Base-by-base conservation (phyloP, 1,139 yeast species). In the Geotrichum armillariae region DNA sequence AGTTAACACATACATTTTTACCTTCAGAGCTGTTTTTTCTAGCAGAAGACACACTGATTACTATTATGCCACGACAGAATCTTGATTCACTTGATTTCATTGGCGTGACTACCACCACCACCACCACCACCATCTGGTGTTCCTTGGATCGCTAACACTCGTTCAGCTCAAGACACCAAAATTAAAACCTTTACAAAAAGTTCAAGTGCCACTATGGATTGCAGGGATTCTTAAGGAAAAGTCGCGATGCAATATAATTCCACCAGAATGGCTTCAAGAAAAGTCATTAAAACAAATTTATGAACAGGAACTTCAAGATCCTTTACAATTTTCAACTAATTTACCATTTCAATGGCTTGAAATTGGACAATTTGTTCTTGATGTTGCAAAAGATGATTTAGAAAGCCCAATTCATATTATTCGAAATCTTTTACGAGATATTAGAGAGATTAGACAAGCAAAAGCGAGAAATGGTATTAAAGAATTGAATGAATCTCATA, bases 291-390 rank as follows among this genome's bases (percentile, higher is more conserved):
- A 78, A 53, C 74, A 73, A 4, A 75, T 77, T 47, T 81, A 86
- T 59, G 90, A 85, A 11, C 83, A 79, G 53, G 99, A 93, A 61
- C 70, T 80, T 41, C 70, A 73, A 5, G 66, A 76, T 49, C 77
- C 81, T 1, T 74, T 75, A 34, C 71, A 78, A 53, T 93, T 93
- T 62, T 79, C 91, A 46, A 72, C 75, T 12, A 45, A 48, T 21
- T 69, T 93, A 40, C 98, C 98, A 0, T 81, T 84, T 80, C 81
- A 83, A 63, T 93, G 99, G 99, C 71, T 91, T 22, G 96, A 91
- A 49, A 65, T 84, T 1, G 79, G 93, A 14, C 86, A 85, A 58
- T 74, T 85, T 20, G 67, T 90, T 47, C 73, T 91, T 31, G 75
- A 78, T 9, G 71, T 39, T 32, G 96, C 96, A 1, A 60, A 84